Evolutionary conservation across 2,329 filamentous ascomycete species (phyloP).

Genomic region (Sporothrix inflata): DNA sequence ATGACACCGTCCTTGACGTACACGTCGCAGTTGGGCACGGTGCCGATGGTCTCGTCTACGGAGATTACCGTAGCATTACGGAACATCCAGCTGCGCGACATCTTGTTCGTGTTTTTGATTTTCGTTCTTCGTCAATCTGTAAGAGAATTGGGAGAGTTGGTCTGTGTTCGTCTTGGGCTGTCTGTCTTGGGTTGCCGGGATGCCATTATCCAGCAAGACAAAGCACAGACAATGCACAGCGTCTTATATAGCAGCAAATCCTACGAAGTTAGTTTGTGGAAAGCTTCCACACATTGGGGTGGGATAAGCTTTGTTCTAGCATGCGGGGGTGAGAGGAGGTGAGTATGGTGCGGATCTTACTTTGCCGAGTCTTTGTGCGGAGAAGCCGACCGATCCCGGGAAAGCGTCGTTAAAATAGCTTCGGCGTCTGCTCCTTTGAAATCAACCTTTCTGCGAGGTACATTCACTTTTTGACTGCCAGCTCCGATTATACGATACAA

Average conservation of each 20-base stretch:
- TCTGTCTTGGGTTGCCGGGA: neutral
- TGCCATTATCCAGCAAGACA: neutral
- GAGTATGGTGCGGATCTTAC: neutral
- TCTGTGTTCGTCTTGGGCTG: neutral
- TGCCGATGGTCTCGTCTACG: conserved; percentile 6
- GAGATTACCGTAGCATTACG: conserved; percentile 9
- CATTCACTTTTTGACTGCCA: neutral
- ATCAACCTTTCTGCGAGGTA: neutral
- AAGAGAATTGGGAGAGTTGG: neutral
- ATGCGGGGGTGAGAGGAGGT: conserved; percentile 5
- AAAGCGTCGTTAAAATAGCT: neutral
- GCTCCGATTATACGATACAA: conserved; percentile 3
- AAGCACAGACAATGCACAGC: neutral
- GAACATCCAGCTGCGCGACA: conserved; percentile 2
- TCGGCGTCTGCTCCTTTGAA: neutral
- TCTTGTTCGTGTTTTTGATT: neutral
- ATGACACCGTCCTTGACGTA: conserved; percentile 3
- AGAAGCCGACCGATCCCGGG: neutral
- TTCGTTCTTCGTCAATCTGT: neutral
- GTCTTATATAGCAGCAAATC: neutral
- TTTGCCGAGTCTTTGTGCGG: conserved; percentile 7
- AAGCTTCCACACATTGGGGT: neutral
- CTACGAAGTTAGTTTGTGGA: neutral
- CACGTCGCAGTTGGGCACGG: conserved; percentile 7
- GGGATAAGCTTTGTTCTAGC: neutral